Conservation (phyloP, 2,329 filamentous ascomycete species). For the Penicillium psychrosexuale region DNA sequence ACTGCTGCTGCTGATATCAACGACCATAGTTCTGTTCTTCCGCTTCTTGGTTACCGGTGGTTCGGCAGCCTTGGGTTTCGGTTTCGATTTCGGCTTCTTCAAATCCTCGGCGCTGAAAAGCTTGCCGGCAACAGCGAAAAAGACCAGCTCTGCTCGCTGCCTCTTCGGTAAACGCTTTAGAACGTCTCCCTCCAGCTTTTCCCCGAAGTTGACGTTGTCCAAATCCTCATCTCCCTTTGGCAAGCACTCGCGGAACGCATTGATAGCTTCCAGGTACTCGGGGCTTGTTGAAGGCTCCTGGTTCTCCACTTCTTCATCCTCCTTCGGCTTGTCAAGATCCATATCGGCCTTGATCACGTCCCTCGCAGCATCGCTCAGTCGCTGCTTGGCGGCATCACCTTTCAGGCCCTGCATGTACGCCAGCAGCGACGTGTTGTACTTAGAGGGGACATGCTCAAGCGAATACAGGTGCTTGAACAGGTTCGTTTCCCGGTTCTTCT, state of each 20-base stretch:
- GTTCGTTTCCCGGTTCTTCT: conserved; percentile 85
- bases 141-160: conserved; percentile 39
- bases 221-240: conserved; percentile 26
- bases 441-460: conserved; percentile 64
- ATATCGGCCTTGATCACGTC: conserved; percentile 52
- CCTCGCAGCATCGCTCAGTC: conserved; percentile 65
- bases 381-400: conserved; percentile 64
- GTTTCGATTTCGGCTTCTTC: conserved; percentile 24
- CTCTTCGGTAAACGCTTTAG: conserved; percentile 34
- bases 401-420: conserved; percentile 77
- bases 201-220: conserved; percentile 17
- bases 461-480: conserved; percentile 81
- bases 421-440: conserved; percentile 67
- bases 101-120: conserved; percentile 28
- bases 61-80: conserved; percentile 22
- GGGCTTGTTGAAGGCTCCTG: conserved; percentile 7
- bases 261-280: conserved; percentile 53
- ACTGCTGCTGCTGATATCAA: conserved; percentile 45
- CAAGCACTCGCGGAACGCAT: conserved; percentile 42
- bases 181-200: conserved; percentile 25
- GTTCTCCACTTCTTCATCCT: conserved; percentile 18
- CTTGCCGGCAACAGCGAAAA: conserved; percentile 33
- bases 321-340: conserved; percentile 36
- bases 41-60: conserved; percentile 35
- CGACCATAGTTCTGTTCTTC: conserved; percentile 43